A percentile compares a stretch with the other conserved stretches of the same genome.
Conservation (phyloP, 805 yeast genomes). For the Candida takata region DNA sequence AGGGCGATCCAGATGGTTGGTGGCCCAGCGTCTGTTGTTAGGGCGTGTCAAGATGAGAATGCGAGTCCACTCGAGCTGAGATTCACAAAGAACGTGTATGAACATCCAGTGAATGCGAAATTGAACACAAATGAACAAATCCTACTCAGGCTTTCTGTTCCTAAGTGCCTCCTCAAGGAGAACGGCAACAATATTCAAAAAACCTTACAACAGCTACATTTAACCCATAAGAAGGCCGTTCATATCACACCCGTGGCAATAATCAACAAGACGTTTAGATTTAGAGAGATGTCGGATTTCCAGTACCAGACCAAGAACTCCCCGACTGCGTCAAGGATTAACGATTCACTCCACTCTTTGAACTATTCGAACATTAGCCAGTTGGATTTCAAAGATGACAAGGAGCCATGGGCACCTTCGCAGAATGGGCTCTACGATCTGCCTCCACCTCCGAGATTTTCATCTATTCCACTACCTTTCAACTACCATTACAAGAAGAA, state of each 20-base stretch:
- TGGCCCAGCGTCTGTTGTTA: constrained; percentile 36
- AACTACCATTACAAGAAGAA: constrained; percentile 74
- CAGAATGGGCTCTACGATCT: constrained; percentile 36
- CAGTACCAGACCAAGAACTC: constrained; percentile 63
- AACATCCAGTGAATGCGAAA: constrained; percentile 60
- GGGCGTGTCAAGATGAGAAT: constrained; percentile 25
- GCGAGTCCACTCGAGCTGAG: constrained; percentile 33
- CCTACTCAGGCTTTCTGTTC: constrained; percentile 51
- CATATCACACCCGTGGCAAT: constrained; percentile 57
- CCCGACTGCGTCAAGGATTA: constrained; percentile 35
- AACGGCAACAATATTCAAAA: constrained; percentile 37
- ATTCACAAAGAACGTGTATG: constrained; percentile 31
- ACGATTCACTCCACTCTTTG: constrained; percentile 35
- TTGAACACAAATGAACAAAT: constrained; percentile 48
- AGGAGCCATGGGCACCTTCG: constrained; percentile 28
- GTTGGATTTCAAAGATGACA: constrained; percentile 30
- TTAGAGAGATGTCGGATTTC: constrained; percentile 84
- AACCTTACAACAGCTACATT: constrained; percentile 29
- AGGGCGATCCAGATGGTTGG: constrained; percentile 68
- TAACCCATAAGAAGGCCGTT: constrained; percentile 29
- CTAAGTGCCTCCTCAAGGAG: constrained; percentile 41
- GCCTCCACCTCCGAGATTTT: constrained; percentile 83
- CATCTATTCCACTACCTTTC: constrained; percentile 69
- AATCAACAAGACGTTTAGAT: constrained; percentile 61
- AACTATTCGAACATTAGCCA: constrained; percentile 34